Evolutionary conservation across 148 eudicot genomes (phyloP).

Genomic region (Rhododendron henanense): DNA sequence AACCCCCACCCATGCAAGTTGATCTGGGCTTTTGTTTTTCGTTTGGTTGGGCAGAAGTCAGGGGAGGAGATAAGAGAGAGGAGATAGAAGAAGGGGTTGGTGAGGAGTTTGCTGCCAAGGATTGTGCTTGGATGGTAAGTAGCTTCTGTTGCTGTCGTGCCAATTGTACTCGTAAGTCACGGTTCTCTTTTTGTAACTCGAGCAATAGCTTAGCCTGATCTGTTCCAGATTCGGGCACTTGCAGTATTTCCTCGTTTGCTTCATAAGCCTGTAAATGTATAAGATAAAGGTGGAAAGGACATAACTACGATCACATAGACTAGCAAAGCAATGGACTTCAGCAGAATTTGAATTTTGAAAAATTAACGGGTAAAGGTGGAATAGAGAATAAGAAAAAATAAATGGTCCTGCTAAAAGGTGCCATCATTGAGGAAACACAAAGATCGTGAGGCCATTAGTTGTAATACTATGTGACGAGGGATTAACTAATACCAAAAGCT

Average conservation of each 20-base stretch:
- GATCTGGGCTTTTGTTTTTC: slow-evolving; percentile 42
- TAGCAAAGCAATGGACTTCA: background rate
- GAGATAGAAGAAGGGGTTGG: slow-evolving; percentile 49
- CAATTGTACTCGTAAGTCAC: slow-evolving; percentile 60
- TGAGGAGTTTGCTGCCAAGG: slow-evolving; percentile 59
- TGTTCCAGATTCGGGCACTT: slow-evolving; percentile 43
- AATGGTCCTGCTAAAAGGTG: background rate
- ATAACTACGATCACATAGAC: background rate
- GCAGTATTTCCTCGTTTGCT: slow-evolving; percentile 53
- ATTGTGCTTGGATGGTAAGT: slow-evolving; percentile 58
- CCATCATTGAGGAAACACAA: background rate
- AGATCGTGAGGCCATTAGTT: background rate
- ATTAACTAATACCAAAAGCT: background rate
- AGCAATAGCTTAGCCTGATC: slow-evolving; percentile 71
- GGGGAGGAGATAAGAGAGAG: slow-evolving; percentile 43
- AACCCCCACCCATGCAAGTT: slow-evolving; percentile 33
- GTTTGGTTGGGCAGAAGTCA: slow-evolving; percentile 36
- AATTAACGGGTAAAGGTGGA: background rate
- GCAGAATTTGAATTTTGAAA: background rate
- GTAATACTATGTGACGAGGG: background rate
- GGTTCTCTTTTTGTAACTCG: slow-evolving; percentile 76
- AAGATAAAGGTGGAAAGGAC: background rate
- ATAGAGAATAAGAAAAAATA: background rate
- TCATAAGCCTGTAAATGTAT: slow-evolving; percentile 45
- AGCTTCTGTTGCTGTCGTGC: slow-evolving; percentile 84